These are phyloP conservation scores for Debaryomyces sp. DNA, from an alignment of 1,139 yeast genomes.

Conservation along the genomic window DNA sequence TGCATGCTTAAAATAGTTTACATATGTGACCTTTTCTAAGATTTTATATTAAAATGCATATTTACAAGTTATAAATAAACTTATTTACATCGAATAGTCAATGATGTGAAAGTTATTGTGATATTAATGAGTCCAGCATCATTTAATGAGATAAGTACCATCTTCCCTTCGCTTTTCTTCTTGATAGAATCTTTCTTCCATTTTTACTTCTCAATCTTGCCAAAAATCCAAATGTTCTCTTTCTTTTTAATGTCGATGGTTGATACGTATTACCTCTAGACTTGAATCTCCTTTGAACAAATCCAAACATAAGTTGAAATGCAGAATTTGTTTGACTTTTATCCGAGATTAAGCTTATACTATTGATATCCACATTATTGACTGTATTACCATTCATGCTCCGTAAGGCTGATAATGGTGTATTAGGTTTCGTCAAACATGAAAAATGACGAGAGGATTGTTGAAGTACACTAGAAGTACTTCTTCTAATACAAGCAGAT, in stretches of 20 bases:
- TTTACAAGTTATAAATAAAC: slow-evolving; percentile 6
- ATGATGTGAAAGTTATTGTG: background rate
- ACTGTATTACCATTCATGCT: background rate
- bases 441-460: slow-evolving; percentile 17
- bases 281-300: slow-evolving; percentile 71
- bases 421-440: slow-evolving; percentile 18
- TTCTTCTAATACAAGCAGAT: background rate
- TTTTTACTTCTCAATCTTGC: slow-evolving; percentile 80
- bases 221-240: slow-evolving; percentile 87
- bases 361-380: background rate
- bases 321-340: slow-evolving; percentile 15
- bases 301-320: slow-evolving; percentile 33
- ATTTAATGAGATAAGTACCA: slow-evolving; percentile 83
- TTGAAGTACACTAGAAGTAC: background rate
- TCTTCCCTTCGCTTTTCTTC: slow-evolving; percentile 88
- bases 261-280: slow-evolving; percentile 94
- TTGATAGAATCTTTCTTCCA: slow-evolving; percentile 77
- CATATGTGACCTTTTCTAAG: background rate
- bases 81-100: background rate
- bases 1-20: background rate
- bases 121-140: background rate
- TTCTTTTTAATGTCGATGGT: slow-evolving; percentile 88
- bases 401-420: slow-evolving; percentile 9
- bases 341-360: slow-evolving; percentile 4
- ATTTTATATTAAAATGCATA: slow-evolving; percentile 6